These are phyloP conservation scores for Xylaria sp. DNA, from an alignment of 2,329 filamentous ascomycete species.

Conservation along the genomic window DNA sequence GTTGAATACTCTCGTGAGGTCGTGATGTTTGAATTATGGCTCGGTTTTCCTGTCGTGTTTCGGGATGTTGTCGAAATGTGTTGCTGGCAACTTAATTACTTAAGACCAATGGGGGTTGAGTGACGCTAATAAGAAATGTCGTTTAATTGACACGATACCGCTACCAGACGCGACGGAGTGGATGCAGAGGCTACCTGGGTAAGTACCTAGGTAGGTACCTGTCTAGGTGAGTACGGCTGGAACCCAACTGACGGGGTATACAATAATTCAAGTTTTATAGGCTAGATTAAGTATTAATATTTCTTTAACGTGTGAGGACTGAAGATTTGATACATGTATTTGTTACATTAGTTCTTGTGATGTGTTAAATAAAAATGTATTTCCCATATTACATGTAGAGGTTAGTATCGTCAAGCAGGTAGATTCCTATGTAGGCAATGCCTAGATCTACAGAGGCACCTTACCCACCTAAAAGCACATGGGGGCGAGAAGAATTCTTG, in stretches of 20 bases:
- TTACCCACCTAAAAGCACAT: background rate
- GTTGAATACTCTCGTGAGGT: slow-evolving; percentile 1
- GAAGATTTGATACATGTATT: background rate
- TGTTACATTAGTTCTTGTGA: background rate
- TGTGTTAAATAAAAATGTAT: background rate
- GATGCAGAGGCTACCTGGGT: slow-evolving; percentile 13
- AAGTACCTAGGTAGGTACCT: background rate
- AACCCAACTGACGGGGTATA: too few relatives aligned
- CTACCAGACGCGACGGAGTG: slow-evolving; percentile 29
- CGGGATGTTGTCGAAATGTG: background rate
- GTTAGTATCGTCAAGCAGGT: too few relatives aligned
- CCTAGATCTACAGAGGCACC: background rate
- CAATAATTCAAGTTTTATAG: too few relatives aligned
- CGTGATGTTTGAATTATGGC: background rate
- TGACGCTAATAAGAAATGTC: slow-evolving; percentile 18
- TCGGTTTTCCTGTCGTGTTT: background rate
- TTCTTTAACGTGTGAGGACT: too few relatives aligned
- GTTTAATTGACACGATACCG: slow-evolving; percentile 30
- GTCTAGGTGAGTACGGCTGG: background rate
- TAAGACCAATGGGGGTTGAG: slow-evolving; percentile 4
- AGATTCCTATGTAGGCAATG: too few relatives aligned
- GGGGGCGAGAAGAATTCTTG: background rate
- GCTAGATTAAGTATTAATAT: too few relatives aligned
- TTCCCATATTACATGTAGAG: background rate
- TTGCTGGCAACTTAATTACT: background rate